Conservation (phyloP, 345 rosid genomes). For the Corchorus olitorius region DNA sequence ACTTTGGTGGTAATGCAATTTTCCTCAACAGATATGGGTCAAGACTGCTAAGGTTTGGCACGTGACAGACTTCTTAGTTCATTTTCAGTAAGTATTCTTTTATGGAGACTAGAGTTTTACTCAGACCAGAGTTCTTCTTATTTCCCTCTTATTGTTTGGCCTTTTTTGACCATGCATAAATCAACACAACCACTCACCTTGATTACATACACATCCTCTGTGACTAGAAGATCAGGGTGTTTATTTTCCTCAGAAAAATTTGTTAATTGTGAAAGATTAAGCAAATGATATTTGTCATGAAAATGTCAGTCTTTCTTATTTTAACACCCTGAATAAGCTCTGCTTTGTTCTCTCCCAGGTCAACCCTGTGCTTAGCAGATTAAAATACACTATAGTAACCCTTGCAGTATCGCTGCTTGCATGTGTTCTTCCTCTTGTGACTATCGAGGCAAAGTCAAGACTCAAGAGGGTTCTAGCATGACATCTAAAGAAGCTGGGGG, state of each 20-base stretch:
- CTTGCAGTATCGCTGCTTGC: slow-evolving; percentile 61
- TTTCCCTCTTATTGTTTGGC: neutral
- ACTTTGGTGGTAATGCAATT: neutral
- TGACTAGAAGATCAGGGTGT: neutral
- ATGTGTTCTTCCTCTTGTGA: slow-evolving; percentile 52
- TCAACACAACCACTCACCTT: neutral
- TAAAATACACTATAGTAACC: slow-evolving; percentile 72
- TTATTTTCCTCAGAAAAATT: neutral
- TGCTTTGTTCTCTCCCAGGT: slow-evolving; percentile 50
- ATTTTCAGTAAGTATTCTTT: slow-evolving; percentile 53
- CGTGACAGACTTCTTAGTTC: slow-evolving; percentile 95
- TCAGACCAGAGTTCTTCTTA: neutral
- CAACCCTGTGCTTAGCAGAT: slow-evolving; percentile 74
- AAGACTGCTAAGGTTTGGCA: slow-evolving; percentile 88
- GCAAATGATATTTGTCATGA: neutral
- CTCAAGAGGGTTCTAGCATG: slow-evolving; percentile 35
- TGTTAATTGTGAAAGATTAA: neutral
- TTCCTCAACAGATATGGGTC: slow-evolving; percentile 76
- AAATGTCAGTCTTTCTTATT: too few species aligned
- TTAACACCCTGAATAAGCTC: too few species aligned
- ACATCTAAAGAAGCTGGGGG: slow-evolving; percentile 34
- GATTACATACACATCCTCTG: neutral
- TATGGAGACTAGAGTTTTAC: neutral
- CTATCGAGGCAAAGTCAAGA: slow-evolving; percentile 45
- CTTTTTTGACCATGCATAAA: neutral